These are phyloP conservation scores for Guyanaporus albipodus DNA, from an alignment of 768 basidiomycete genomes.

Conservation along the genomic window DNA sequence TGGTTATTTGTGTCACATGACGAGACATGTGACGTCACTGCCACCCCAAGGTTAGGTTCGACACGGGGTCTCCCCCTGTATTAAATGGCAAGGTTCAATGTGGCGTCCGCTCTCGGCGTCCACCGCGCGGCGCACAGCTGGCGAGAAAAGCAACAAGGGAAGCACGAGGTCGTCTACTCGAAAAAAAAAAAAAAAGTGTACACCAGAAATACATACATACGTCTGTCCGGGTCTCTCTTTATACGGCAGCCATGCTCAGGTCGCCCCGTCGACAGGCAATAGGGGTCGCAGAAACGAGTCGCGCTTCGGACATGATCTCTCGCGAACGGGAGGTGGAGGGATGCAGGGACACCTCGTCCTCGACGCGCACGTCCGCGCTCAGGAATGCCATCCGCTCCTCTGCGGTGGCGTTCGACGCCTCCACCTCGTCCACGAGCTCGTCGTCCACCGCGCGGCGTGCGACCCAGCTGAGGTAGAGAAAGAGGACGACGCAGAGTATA, in stretches of 20 bases:
- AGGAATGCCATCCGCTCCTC: slow-evolving; percentile 59
- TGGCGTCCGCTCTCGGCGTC: slow-evolving; percentile 25
- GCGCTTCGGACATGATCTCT: slow-evolving; percentile 46
- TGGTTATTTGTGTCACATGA: slow-evolving; percentile 22
- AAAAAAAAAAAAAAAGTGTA: no score
- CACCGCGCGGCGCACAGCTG: slow-evolving; percentile 16
- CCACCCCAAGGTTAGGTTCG: slow-evolving; percentile 24
- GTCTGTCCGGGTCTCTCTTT: no score
- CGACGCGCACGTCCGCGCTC: slow-evolving; percentile 25
- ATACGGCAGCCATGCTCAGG: no score
- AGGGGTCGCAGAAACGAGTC: slow-evolving; percentile 28
- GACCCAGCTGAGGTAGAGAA: slow-evolving; percentile 76
- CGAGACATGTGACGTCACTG: slow-evolving; percentile 21
- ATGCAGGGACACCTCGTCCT: slow-evolving; percentile 20
- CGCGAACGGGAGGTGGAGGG: slow-evolving; percentile 18
- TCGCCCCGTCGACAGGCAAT: slow-evolving; percentile 18
- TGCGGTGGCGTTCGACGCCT: slow-evolving; percentile 24
- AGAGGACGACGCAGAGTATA: slow-evolving; percentile 64
- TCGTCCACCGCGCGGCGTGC: slow-evolving; percentile 67
- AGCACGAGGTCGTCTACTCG: neutral
- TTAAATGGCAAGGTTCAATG: slow-evolving; percentile 26
- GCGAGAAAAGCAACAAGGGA: no score
- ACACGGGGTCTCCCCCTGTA: slow-evolving; percentile 8
- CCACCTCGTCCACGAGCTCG: slow-evolving; percentile 44
- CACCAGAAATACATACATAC: no score